Base-by-base conservation (phyloP, 1,284 basidiomycete species). In the Ustilago shanxiensis region DNA sequence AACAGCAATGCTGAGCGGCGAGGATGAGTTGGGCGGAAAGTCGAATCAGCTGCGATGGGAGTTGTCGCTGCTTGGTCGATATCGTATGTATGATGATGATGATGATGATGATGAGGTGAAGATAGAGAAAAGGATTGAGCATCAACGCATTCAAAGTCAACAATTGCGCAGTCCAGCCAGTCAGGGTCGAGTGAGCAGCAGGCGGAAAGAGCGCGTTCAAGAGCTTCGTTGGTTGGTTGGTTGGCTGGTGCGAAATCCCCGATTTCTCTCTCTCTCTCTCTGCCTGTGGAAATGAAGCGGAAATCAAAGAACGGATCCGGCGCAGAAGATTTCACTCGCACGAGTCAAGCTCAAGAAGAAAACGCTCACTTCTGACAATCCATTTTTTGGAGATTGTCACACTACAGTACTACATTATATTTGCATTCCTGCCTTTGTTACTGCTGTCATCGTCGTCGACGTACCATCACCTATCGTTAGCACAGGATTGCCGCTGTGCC, bases 171-270 rank as follows among this genome's bases (percentile, higher is more conserved):
- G n/a, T n/a, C 3, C 2, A 20, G 51, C 9, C 4, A 35, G n/a
- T 16, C 20, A 58, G 56, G 31, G 45, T 58, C 56, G 44, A 58
- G 31, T 58, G 54, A 29, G 31, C 31, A 53, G 51, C 26, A 28
- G 22, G 51, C 31, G 33, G 31, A 55, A 41, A 37, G 53, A 37
- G 31, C 52, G 35, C 35, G n/a, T 39, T 29, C 5, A 16, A 53
- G 33, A n/a, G 31, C n/a, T 37, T 33, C 28, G n/a, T n/a, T n/a
- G n/a, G 31, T 26, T 37, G 31, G 18, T 24, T 44, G 53, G 37
- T 35, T 71, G 68, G 59, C 63, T 60, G 56, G 56, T 60, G 67
- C 61, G 54, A 41, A 51, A 59, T 63, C 45, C 60, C 69, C 69
- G 69, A 65, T 66, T 54, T 47, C 41, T 11, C 41, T 20, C 41